Evolutionary conservation across 2,329 filamentous ascomycete genomes (phyloP), one percentile per base, ranked within the genome.

Genomic region (Pseudogymnoascus sp.): DNA sequence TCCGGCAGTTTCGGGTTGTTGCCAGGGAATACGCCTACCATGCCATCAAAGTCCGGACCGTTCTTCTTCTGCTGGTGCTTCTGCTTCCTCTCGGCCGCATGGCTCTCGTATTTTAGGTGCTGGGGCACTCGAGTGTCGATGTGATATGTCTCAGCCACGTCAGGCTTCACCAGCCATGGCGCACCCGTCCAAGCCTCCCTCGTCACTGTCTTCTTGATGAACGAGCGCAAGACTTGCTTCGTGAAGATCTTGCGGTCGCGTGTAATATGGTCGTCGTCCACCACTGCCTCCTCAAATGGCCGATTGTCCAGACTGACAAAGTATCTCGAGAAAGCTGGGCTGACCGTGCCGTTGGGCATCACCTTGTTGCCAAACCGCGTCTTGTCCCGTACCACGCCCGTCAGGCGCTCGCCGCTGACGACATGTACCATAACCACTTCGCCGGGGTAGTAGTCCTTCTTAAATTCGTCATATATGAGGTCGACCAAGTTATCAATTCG

Each of bases 141-240:
- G 65, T 90, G 87, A 74, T 94, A 96, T 65, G 87, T 82, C 52
- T 85, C 84, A 0, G 94, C 94, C 63, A 96, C 86, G 61, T 91
- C 87, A 36, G 88, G 83, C 76, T 95, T 97, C 15, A 97, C 93
- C 61, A 96, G 78, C 94, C 94, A 99, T 0, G 94, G 93, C 0
- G 94, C 94, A n/a, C 93, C 93, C 64, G 87, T 93, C 91, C 92
- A 97, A 3, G 91, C 85, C 71, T 97, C 94, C 64, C 93, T 81
- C 1, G 87, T 88, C n/a, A 97, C 88, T 0, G 92, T 94, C 74
- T 95, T 92, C 73, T 96, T 96, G 66, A 99, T 90, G 67, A 97
- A 99, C 5, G 92, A 91, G 35, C 93, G 87, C 40, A 99, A 80
- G 73, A 97, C 92, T 58, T 92, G 87, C 75, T 99, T 97, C 29